phyloP scores from a whole-genome alignment of 441 rosid species.

The Theobroma grandiflorum region DNA sequence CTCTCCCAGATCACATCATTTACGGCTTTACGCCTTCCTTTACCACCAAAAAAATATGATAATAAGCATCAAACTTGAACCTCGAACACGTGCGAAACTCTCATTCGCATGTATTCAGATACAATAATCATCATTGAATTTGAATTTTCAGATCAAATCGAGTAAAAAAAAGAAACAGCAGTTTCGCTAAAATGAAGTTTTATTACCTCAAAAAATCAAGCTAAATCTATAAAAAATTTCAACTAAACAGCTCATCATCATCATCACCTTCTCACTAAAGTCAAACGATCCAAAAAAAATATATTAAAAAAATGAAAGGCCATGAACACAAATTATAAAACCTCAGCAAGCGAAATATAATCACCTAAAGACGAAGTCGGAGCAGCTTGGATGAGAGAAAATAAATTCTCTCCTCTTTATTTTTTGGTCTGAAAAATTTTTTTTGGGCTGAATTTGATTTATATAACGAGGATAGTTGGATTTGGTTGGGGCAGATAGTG shows the following conservation, averaged over 20 bases:
- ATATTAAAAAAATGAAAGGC: too few species aligned
- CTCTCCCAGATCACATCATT: slow-evolving; percentile 36
- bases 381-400: background rate
- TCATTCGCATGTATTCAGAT: background rate
- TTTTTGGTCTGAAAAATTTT: too few species aligned
- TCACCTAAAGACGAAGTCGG: background rate
- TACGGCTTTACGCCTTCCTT: background rate
- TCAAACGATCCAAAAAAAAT: background rate
- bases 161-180: background rate
- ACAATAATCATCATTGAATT: too few species aligned
- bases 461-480: background rate
- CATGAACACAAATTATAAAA: background rate
- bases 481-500: background rate
- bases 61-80: background rate
- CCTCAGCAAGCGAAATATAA: background rate
- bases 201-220: background rate
- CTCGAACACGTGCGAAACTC: background rate
- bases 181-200: background rate
- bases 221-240: background rate
- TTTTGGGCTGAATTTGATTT: background rate
- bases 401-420: background rate
- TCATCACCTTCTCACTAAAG: background rate
- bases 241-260: background rate
- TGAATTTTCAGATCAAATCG: background rate
- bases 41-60: background rate